Evolutionary conservation across 1,139 yeast genomes (phyloP).

Genomic region (Candida sp.): DNA sequence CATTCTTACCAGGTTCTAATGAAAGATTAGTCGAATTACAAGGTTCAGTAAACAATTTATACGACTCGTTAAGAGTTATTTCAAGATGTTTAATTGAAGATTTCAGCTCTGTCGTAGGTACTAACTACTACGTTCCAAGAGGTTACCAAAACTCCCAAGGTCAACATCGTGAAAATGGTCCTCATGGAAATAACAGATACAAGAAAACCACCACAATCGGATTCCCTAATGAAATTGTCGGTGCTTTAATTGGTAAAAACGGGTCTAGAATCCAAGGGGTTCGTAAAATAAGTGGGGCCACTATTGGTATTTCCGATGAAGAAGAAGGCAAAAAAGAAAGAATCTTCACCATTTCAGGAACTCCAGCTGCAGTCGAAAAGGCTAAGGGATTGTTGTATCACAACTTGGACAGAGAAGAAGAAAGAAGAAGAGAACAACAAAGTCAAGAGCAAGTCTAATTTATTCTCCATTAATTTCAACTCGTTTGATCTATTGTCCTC

Average conservation of each 20-base stretch:
- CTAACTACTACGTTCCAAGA: conserved; percentile 64
- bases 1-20: conserved; percentile 77
- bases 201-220: conserved; percentile 32
- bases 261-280: conserved; percentile 88
- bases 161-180: conserved; percentile 3
- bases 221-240: conserved; percentile 83
- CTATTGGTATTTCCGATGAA: conserved; percentile 74
- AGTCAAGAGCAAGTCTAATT: not conserved
- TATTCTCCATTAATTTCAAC: not conserved
- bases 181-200: conserved; percentile 12
- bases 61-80: conserved; percentile 55
- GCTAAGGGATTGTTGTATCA: conserved; percentile 68
- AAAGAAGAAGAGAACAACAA: conserved; percentile 48
- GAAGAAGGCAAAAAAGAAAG: conserved; percentile 65
- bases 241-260: conserved; percentile 85
- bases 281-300: conserved; percentile 76
- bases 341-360: conserved; percentile 70
- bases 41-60: conserved; percentile 68
- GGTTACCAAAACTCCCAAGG: conserved; percentile 16
- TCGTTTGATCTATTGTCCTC: not conserved
- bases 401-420: conserved; percentile 76
- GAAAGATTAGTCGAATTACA: conserved; percentile 90
- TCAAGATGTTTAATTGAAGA: conserved; percentile 77
- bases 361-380: conserved; percentile 60
- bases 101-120: conserved; percentile 61